These are phyloP conservation scores for Rhodotorula sp. DNA, from an alignment of 1,284 basidiomycete species.

Conservation along the genomic window DNA sequence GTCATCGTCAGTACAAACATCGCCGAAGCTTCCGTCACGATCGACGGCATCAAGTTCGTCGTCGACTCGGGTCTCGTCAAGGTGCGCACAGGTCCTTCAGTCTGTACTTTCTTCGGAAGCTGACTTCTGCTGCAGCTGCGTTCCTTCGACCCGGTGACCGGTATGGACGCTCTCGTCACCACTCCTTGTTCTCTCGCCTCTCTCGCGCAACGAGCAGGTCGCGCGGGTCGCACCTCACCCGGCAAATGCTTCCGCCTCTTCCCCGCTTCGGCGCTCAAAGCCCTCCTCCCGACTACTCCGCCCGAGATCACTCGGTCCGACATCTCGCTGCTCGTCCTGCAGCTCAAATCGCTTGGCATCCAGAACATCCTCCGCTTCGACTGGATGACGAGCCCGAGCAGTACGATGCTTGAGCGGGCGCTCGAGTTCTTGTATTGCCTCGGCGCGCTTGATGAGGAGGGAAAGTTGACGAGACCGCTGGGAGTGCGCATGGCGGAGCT, in stretches of 20 bases:
- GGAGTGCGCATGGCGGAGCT: conserved; percentile 59
- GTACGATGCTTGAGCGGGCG: conserved; percentile 78
- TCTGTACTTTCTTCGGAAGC: conserved; percentile 31
- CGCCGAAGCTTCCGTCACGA: conserved; percentile 94
- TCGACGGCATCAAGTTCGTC: conserved; percentile 93
- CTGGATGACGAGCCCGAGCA: conserved; percentile 83
- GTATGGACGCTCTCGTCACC: conserved; percentile 48
- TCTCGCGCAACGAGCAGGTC: conserved; percentile 50
- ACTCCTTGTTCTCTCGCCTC: conserved; percentile 50
- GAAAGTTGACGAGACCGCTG: conserved; percentile 54
- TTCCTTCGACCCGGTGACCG: conserved; percentile 47
- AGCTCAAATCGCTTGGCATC: conserved; percentile 89
- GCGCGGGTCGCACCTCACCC: conserved; percentile 58
- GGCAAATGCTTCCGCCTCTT: conserved; percentile 95
- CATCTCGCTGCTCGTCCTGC: conserved; percentile 80
- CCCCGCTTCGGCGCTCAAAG: conserved; percentile 61
- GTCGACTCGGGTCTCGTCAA: conserved; percentile 94
- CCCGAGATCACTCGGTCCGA: conserved; percentile 89
- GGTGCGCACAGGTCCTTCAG: conserved; percentile 52
- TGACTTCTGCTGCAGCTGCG: conserved; percentile 36
- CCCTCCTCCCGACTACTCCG: conserved; percentile 65
- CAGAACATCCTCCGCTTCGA: conserved; percentile 86
- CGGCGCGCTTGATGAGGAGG: conserved; percentile 56
- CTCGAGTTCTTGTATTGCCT: conserved; percentile 62
- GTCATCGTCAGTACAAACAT: conserved; percentile 93